Percentiles rank a stretch among this genome's conserved stretches.
Conservation (phyloP, 768 basidiomycete species). For the Phaffia tasmanica region DNA sequence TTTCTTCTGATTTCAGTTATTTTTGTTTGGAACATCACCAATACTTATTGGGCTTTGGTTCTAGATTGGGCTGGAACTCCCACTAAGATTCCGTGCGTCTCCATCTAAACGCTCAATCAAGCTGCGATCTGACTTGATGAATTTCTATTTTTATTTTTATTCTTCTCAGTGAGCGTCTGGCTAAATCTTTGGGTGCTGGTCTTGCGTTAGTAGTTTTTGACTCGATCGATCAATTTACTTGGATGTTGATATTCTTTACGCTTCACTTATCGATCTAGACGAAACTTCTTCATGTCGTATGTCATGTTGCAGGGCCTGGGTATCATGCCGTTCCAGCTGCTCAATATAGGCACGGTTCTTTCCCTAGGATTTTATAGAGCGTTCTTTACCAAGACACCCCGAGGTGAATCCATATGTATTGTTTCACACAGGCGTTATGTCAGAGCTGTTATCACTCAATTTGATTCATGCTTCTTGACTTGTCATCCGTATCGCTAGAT, state of each 20-base stretch:
- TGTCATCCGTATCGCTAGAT: conserved; percentile 45
- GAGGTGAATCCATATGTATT: conserved; percentile 48
- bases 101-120: not conserved
- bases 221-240: too few species aligned
- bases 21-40: conserved; percentile 84
- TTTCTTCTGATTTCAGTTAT: conserved; percentile 87
- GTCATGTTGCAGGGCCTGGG: conserved; percentile 53
- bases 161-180: conserved; percentile 55
- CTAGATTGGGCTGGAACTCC: conserved; percentile 84
- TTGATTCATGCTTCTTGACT: conserved; percentile 14
- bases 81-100: conserved; percentile 46
- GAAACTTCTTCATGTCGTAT: conserved; percentile 47
- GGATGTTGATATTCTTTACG: too few species aligned
- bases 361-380: conserved; percentile 62
- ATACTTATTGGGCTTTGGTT: conserved; percentile 57
- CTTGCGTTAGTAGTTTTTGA: too few species aligned
- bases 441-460: not conserved
- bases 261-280: too few species aligned
- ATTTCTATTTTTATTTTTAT: conserved; percentile 40
- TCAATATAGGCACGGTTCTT: conserved; percentile 80
- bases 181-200: conserved; percentile 49
- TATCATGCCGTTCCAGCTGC: conserved; percentile 87
- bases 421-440: not conserved
- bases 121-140: not conserved
- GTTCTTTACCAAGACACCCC: conserved; percentile 75